These are phyloP conservation scores for Rhizopus delemar DNA, from an alignment of 371 early-diverging fungal species.

Conservation along the genomic window DNA sequence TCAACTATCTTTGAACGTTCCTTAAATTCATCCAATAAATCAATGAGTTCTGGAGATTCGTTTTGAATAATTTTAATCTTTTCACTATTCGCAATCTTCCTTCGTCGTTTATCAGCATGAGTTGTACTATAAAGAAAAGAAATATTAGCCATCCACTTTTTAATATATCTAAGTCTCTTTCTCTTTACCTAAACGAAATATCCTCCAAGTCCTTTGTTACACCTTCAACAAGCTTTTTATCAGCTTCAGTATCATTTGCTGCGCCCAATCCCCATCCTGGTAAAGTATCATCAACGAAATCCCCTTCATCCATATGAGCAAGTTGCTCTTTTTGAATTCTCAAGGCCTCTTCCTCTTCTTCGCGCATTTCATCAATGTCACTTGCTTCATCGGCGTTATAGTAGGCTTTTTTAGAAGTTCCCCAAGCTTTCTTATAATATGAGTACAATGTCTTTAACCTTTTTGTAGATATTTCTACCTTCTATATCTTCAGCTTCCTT, in stretches of 20 bases:
- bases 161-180: no score
- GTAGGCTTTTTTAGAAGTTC: constrained; percentile 67
- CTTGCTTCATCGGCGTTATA: constrained; percentile 78
- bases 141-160: no score
- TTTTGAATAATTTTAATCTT: constrained; percentile 72
- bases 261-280: constrained; percentile 45
- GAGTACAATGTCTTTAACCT: not conserved
- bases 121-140: constrained; percentile 12
- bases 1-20: constrained; percentile 53
- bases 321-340: constrained; percentile 81
- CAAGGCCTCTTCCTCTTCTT: constrained; percentile 91
- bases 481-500: constrained; percentile 43
- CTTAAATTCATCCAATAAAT: constrained; percentile 74
- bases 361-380: constrained; percentile 77
- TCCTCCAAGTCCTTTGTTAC: constrained; percentile 62
- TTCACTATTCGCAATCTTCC: constrained; percentile 67
- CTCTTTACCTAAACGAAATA: constrained; percentile 50
- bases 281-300: constrained; percentile 81
- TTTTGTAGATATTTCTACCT: constrained; percentile 12
- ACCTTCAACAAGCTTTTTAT: constrained; percentile 49
- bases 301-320: constrained; percentile 80
- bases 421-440: constrained; percentile 62
- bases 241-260: constrained; percentile 38
- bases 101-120: constrained; percentile 45
- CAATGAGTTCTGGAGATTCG: constrained; percentile 82